phyloP scores from a whole-genome alignment of 129 eudicot genomes.

The Artemisia annua region DNA sequence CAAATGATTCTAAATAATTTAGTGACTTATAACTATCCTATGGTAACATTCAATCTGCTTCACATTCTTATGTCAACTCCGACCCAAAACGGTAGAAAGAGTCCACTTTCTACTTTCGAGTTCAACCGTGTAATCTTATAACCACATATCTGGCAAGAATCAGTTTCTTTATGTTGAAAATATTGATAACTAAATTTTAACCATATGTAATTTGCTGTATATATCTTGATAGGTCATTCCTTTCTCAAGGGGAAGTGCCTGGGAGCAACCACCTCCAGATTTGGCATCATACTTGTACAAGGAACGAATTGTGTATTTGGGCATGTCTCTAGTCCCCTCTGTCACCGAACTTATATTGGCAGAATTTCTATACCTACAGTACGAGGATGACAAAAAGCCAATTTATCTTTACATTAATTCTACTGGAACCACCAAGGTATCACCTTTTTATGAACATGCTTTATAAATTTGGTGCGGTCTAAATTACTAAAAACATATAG shows the following conservation, averaged over 20 bases:
- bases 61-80: too few species aligned
- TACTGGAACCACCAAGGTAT: slow-evolving; percentile 91
- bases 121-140: not conserved
- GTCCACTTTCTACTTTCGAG: not conserved
- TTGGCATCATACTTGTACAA: slow-evolving; percentile 73
- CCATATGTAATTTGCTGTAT: not conserved
- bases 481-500: not conserved
- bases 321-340: slow-evolving; percentile 77
- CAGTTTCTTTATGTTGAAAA: slow-evolving; percentile 1
- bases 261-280: slow-evolving; percentile 98
- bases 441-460: slow-evolving; percentile 9
- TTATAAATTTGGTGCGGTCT: not conserved
- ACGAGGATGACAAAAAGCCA: slow-evolving; percentile 71
- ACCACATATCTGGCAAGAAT: not conserved
- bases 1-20: too few species aligned
- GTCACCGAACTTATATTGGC: slow-evolving; percentile 78
- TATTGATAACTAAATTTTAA: not conserved
- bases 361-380: slow-evolving; percentile 79
- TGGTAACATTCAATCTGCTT: too few species aligned
- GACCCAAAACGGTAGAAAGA: too few species aligned
- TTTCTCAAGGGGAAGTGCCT: slow-evolving; percentile 65
- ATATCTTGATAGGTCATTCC: slow-evolving; percentile 79
- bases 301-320: slow-evolving; percentile 86
- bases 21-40: too few species aligned
- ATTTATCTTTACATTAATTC: slow-evolving; percentile 91